Conservation (phyloP, 73 alveolate genomes). For the Urostyla sp. region DNA sequence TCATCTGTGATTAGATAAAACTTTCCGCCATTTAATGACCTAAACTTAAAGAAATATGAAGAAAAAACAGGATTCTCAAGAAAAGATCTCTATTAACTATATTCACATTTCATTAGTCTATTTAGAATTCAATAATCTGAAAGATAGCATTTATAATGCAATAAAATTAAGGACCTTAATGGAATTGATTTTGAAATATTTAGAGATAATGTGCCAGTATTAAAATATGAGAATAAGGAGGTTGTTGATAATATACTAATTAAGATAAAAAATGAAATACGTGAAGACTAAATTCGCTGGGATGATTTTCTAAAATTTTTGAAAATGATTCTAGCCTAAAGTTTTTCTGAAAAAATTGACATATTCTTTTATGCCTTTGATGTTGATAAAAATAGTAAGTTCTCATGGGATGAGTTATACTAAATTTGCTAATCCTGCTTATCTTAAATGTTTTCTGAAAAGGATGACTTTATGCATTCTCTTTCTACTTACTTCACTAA, state of each 20-base stretch:
- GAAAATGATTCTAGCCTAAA: conserved; percentile 12
- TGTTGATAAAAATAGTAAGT: conserved; percentile 15
- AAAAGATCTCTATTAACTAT: conserved; percentile 25
- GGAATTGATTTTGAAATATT: conserved; percentile 34
- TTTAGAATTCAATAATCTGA: conserved; percentile 11
- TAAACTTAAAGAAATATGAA: conserved; percentile 6
- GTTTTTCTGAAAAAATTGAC: conserved; percentile 44
- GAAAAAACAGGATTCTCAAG: conserved; percentile 26
- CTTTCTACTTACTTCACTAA: conserved; percentile 20
- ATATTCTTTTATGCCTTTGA: conserved; percentile 46
- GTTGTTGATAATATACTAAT: conserved; percentile 10
- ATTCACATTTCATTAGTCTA: conserved; percentile 21
- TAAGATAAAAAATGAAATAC: background rate
- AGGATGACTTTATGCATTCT: conserved; percentile 44
- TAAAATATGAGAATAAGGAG: conserved; percentile 39
- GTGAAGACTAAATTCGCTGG: conserved; percentile 9
- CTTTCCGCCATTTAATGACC: conserved; percentile 5
- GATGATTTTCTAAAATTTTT: conserved; percentile 24
- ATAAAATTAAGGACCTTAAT: background rate
- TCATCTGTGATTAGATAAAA: conserved; percentile 7
- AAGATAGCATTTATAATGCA: conserved; percentile 7
- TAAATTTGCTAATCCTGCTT: conserved; percentile 14
- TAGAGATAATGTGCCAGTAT: conserved; percentile 25
- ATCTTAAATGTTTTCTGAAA: conserved; percentile 3
- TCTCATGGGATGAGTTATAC: conserved; percentile 25